phyloP scores from a whole-genome alignment of 2,329 filamentous ascomycete species.

The Diplodia seriata region DNA sequence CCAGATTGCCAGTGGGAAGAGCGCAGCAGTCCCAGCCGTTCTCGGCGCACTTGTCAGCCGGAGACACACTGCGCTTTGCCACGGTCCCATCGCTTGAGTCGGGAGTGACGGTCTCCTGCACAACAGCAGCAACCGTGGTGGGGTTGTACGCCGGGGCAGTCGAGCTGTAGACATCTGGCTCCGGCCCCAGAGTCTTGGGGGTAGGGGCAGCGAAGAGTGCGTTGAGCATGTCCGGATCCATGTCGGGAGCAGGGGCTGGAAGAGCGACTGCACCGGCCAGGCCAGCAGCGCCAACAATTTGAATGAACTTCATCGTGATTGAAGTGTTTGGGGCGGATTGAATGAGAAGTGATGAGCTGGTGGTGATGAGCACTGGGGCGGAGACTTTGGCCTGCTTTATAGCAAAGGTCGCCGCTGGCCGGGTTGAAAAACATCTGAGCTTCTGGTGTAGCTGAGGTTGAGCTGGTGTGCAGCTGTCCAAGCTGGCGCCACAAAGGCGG shows the following conservation, averaged over 20 bases:
- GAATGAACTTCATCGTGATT: constrained; percentile 2
- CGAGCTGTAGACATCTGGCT: constrained; percentile 2
- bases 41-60: constrained; percentile 1
- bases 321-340: background rate
- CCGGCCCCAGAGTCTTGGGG: background rate
- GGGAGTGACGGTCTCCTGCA: background rate
- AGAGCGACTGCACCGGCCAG: constrained; percentile 12
- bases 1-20: constrained; percentile 10
- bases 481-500: no score
- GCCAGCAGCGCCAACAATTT: constrained; percentile 1
- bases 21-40: constrained; percentile 21
- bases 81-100: background rate
- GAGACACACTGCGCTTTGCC: background rate
- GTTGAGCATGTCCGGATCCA: constrained; percentile 4
- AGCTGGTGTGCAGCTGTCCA: background rate
- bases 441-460: background rate
- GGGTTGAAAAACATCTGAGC: background rate
- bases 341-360: background rate
- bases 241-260: background rate
- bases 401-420: background rate
- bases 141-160: background rate
- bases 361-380: background rate
- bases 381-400: background rate
- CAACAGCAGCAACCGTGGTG: background rate
- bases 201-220: constrained; percentile 5